Evolutionary conservation across 2,329 filamentous ascomycete genomes (phyloP), one percentile per base, ranked within the genome.

Genomic region (Stachybotrys chlorohalonatus): DNA sequence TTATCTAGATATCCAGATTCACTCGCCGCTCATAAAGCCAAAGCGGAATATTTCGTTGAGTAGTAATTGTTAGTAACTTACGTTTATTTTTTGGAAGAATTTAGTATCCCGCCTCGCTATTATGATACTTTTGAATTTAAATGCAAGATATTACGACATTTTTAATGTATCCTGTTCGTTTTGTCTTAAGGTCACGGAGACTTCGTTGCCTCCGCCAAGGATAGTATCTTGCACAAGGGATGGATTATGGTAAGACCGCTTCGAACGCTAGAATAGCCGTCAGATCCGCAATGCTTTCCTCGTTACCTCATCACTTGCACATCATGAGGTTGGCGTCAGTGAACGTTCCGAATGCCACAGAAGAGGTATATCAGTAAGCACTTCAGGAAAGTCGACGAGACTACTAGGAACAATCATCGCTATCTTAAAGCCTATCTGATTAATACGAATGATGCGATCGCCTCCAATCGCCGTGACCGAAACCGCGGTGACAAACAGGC

Each of bases 211-310:
- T 24, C 24, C 24, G 24, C 24, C 24, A 24, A 6, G 52, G 54
- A 24, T 2, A 24, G 2, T 24, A 24, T 24, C 2, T 24, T 24
- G 24, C 24, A 24, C 24, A 24, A 3, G 45, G 32, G 24, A 47
- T 50, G 5, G 3, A 55, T 7, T 39, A 47, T 11, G 47, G 51
- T 31, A 52, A 55, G 55, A 47, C 32, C 8, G 49, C 32, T 6
- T 51, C 49, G 49, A 30, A 7, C 6, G 31, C 4, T 52, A 32
- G 50, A 52, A 52, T 16, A 32, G 50, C 9, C 50, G 50, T 3
- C 31, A 52, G 32, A 52, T 52, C 36, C 50, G 50, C 32, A 52
- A 52, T 16, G 50, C 50, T 3, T 52, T 39, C 32, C n/a, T 52
- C 3, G 45, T 45, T 16, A 32, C 50, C 7, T 51, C 31, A 11